Evolutionary conservation across 306 rosid genomes (phyloP), one percentile per base, ranked within the genome.

Genomic region (Boehmeria nivea): DNA sequence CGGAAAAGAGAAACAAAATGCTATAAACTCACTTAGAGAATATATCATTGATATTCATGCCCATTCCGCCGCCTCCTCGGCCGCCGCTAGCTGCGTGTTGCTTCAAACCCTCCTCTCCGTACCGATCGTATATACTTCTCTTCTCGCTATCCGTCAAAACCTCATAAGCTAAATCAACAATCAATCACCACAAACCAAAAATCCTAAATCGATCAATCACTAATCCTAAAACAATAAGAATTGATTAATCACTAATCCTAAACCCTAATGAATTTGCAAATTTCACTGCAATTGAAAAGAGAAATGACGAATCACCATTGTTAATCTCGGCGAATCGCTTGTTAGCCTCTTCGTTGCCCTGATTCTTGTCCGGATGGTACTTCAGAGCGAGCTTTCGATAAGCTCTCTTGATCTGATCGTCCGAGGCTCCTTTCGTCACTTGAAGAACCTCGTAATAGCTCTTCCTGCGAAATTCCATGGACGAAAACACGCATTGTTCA

Each of bases 311-410:
- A 2, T 28, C 65, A 87, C 99, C 99, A 63, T 91, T 91, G 77
- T 2, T 91, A 52, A 91, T 91, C 64, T 91, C 99, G 2, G 96
- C 85, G 61, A 91, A 91, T 67, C 54, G 77, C 72, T 73, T 79
- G 64, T 71, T 82, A 58, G 99, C 99, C 65, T 85, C 99, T 65
- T 91, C 99, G 44, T 91, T 91, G 46, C 96, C 99, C 43, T 1
- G 96, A 63, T 91, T 91, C 85, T 91, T 91, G 72, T 91, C 99
- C 2, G 99, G 99, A 66, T 91, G 99, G 61, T 82, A 91, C 82
- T 87, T 91, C 86, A 91, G 58, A 37, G 99, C 99, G 3, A 91
- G 93, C 69, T 87, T 91, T 71, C 99, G 66, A 63, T 91, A 91
- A 21, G 96, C 95, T 54, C 95, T 84, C 81, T 91, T 91, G 76